Evolutionary conservation across 495 filamentous ascomycete genomes (phyloP), one percentile per base, ranked within the genome.

Genomic region (Penicillium egyptiacum): DNA sequence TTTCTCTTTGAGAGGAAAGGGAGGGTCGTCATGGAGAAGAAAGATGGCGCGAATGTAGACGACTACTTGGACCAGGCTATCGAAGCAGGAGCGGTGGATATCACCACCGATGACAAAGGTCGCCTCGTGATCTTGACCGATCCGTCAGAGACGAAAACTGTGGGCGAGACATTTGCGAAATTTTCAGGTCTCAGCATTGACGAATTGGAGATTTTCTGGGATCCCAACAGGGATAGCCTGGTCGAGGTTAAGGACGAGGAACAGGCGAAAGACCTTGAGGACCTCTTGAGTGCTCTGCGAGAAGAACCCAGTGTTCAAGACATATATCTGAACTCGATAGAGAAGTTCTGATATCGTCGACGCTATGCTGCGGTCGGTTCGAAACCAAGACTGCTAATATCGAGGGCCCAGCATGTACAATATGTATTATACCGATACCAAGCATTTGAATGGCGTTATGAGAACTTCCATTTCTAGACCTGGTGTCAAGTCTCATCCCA

Each of bases 1-100:
- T 97, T 93, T 69, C 75, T 96, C 49, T 99, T 99, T 66, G 79
- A 88, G 50, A 89, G 87, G 66, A 84, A 85, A 44, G 90, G 95
- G 5, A 79, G 81, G 48, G 77, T 92, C 19, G 73, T 83, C 3
- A 86, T 96, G 55, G 84, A 87, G 61, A 81, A 80, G 56, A 78
- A 81, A 58, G 82, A 86, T 4, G 80, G 74, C 2, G 42, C 86
- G 30, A 80, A 78, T 26, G 75, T 84, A n/a, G 92, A 96, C 53
- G 82, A 88, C 22, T 82, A 90, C 40, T 73, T 98, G 60, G 94
- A 96, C 60, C 80, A 86, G 35, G 91, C 88, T 7, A 83, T 98
- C 40, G 92, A 99, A 56, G 87, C 86, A 19, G 92, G 91, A 14
- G 91, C 88, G 7, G 83, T 88, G 56, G 94, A 97, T 66, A 81